Evolutionary conservation across 495 filamentous ascomycete genomes (phyloP), one percentile per base, ranked within the genome.

Genomic region (Penicillium pancosmium): DNA sequence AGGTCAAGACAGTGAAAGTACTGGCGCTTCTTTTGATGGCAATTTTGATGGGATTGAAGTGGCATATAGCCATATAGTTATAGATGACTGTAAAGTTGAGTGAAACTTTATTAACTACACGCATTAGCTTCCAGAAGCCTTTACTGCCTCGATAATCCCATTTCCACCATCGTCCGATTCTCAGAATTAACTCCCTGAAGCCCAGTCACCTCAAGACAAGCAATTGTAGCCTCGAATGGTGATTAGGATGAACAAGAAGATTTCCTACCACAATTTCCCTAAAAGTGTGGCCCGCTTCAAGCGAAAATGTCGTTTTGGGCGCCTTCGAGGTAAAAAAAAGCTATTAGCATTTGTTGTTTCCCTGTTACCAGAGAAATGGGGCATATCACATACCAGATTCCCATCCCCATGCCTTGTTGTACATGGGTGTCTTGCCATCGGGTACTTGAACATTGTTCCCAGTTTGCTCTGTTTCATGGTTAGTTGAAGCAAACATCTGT

Each of bases 391-490:
- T 57, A 67, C 64, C 64, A 43, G 48, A 55, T 46, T 67, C 27
- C 38, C 53, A 67, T 4, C 64, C 64, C 61, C 64, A 67, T 1
- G 54, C 53, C 21, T 54, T 59, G 40, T 57, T 64, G 47, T 67
- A 67, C 49, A 57, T 63, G 0, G 60, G 60, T 13, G 58, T 63
- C 35, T 57, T 55, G 15, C 57, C 55, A 47, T 41, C 44, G 8
- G 62, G 66, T 16, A 57, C 44, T 44, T 60, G 33, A 38, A 68
- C 59, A 27, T 68, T 68, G 51, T 68, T 65, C 13, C 66, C 66
- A 5, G 62, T 51, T 55, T 54, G 11, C 49, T 68, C 66, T 68
- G 44, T 56, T 10, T 46, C 11, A 25, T 50, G 27, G 49, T 40
- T 35, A 49, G 13, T 18, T 49, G 3, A 34, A 43, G 13, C 8